Percentiles rank a stretch among this genome's conserved stretches.
phyloP scores from a whole-genome alignment of 2,329 filamentous ascomycete species.

The Epichloe gansuensis region DNA sequence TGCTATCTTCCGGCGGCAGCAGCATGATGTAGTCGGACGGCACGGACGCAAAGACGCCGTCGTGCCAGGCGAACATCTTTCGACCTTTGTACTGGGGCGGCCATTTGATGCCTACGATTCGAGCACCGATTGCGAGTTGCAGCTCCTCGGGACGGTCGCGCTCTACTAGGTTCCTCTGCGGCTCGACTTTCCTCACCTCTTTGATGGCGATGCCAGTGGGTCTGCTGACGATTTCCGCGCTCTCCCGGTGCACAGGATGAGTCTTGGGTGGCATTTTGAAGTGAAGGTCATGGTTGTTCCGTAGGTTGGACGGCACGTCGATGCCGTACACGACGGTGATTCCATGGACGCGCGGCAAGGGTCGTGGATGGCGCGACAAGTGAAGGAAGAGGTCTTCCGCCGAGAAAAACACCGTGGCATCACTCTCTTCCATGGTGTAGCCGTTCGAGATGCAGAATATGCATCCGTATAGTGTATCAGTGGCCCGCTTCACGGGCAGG shows the following conservation, averaged over 20 bases:
- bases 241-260: slow-evolving; percentile 30
- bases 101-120: slow-evolving; percentile 38
- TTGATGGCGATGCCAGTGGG: slow-evolving; percentile 35
- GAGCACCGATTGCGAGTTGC: slow-evolving; percentile 35
- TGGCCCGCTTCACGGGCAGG: slow-evolving; percentile 34
- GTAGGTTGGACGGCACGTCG: slow-evolving; percentile 25
- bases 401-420: slow-evolving; percentile 45
- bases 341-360: slow-evolving; percentile 36
- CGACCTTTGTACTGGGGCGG: slow-evolving; percentile 39
- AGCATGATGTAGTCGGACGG: slow-evolving; percentile 36
- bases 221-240: slow-evolving; percentile 26
- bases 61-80: slow-evolving; percentile 45
- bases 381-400: slow-evolving; percentile 41
- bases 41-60: slow-evolving; percentile 37
- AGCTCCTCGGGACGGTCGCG: slow-evolving; percentile 26
- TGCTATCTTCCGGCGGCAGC: slow-evolving; percentile 31
- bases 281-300: slow-evolving; percentile 42
- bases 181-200: slow-evolving; percentile 33
- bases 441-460: slow-evolving; percentile 40
- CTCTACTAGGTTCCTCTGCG: slow-evolving; percentile 31
- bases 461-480: slow-evolving; percentile 42
- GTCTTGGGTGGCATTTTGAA: slow-evolving; percentile 27
- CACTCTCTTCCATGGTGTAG: slow-evolving; percentile 37
- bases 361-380: slow-evolving; percentile 39
- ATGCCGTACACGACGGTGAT: slow-evolving; percentile 34